Conservation (phyloP, 805 yeast species). For the Metschnikowia continentalis region DNA sequence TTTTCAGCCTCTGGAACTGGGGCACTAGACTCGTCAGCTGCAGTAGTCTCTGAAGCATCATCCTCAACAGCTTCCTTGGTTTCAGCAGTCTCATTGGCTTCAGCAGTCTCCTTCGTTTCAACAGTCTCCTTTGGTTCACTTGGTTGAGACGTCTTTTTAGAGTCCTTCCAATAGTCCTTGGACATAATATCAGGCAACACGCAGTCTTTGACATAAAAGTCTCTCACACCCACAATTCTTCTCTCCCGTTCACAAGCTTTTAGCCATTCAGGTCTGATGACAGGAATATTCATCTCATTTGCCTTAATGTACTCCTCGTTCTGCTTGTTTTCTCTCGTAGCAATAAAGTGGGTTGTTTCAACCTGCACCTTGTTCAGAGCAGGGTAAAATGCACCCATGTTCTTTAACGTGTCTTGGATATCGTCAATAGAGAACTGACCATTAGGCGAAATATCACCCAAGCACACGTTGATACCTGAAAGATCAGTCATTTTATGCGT, state of each 20-base stretch:
- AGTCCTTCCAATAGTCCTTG: constrained; percentile 36
- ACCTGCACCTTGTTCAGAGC: constrained; percentile 69
- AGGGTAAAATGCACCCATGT: constrained; percentile 77
- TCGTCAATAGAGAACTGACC: constrained; percentile 47
- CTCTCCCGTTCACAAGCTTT: constrained; percentile 89
- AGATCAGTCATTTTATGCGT: constrained; percentile 97
- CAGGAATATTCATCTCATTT: constrained; percentile 79
- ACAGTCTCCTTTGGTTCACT: not conserved
- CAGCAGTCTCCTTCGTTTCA: not conserved
- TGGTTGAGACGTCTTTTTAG: not conserved
- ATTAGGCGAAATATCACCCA: constrained; percentile 69
- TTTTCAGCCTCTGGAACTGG: not conserved
- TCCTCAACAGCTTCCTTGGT: not conserved
- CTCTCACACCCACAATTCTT: constrained; percentile 88
- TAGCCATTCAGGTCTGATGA: constrained; percentile 95
- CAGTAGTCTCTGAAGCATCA: not conserved
- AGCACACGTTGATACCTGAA: constrained; percentile 85
- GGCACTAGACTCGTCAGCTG: not conserved
- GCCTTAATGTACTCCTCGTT: constrained; percentile 73
- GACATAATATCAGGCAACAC: constrained; percentile 42
- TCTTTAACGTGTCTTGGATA: constrained; percentile 54
- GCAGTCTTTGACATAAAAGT: constrained; percentile 64
- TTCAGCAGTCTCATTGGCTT: not conserved
- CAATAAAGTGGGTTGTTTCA: constrained; percentile 93
- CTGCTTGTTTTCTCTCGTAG: constrained; percentile 57